phyloP scores from a whole-genome alignment of 306 rosid genomes.

The Lablab purpureus region DNA sequence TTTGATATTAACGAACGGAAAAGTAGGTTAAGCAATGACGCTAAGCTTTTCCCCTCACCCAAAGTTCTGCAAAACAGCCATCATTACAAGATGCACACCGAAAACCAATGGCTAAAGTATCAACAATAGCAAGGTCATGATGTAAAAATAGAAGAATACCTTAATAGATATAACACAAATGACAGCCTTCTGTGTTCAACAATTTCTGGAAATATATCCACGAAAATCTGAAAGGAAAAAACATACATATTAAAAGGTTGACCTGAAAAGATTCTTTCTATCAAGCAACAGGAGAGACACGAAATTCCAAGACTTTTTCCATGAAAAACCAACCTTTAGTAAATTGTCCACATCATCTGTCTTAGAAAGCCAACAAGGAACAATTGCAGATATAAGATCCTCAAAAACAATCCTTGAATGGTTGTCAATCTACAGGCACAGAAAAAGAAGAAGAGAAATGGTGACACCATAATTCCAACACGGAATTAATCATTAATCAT shows the following conservation, averaged over 20 bases:
- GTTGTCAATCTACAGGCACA: slow-evolving; percentile 69
- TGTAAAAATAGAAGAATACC: slow-evolving; percentile 51
- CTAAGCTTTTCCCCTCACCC: slow-evolving; percentile 83
- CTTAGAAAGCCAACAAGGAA: slow-evolving; percentile 92
- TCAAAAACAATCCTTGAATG: slow-evolving; percentile 83
- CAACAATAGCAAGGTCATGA: background rate
- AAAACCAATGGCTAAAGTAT: slow-evolving; percentile 22
- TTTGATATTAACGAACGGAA: slow-evolving; percentile 77
- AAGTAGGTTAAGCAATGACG: slow-evolving; percentile 75
- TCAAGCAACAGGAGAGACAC: slow-evolving; percentile 11
- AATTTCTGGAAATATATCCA: slow-evolving; percentile 73
- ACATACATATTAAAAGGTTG: slow-evolving; percentile 39
- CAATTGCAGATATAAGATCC: slow-evolving; percentile 79
- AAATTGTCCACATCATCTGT: slow-evolving; percentile 67
- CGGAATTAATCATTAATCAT: background rate
- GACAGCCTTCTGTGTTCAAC: slow-evolving; percentile 81
- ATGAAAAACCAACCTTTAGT: slow-evolving; percentile 68
- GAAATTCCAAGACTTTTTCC: slow-evolving; percentile 18
- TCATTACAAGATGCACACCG: slow-evolving; percentile 39
- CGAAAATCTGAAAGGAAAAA: slow-evolving; percentile 64
- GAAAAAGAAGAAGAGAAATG: slow-evolving; percentile 31
- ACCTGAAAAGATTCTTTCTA: slow-evolving; percentile 16
- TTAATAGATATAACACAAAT: slow-evolving; percentile 68
- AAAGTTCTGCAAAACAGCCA: slow-evolving; percentile 65
- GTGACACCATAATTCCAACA: slow-evolving; percentile 9